Conservation (phyloP, 306 rosid species). For the Biancaea sappan region DNA sequence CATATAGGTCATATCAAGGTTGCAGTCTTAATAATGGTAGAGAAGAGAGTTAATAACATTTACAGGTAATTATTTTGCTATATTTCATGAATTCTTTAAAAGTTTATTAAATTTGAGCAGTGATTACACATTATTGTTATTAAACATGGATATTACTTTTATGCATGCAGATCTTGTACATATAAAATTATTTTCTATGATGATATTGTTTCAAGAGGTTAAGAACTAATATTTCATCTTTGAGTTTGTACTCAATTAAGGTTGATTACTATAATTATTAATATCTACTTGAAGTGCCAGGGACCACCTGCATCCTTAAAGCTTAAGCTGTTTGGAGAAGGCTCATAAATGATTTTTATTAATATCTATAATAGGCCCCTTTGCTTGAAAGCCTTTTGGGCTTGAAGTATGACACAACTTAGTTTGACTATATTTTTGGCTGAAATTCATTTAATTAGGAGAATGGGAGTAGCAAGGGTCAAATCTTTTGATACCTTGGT, state of each 20-base stretch:
- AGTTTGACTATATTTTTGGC: background rate
- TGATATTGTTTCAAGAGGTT: slow-evolving; percentile 8
- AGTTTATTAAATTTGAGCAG: slow-evolving; percentile 12
- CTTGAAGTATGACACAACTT: background rate
- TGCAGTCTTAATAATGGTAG: slow-evolving; percentile 25
- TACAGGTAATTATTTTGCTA: slow-evolving; percentile 16
- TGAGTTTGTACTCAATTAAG: background rate
- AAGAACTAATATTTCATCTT: background rate
- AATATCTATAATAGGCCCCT: background rate
- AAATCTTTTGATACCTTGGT: background rate
- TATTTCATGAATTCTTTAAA: background rate
- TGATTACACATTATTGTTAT: slow-evolving; percentile 11
- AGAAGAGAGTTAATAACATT: slow-evolving; percentile 36
- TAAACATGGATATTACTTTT: background rate
- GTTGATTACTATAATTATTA: background rate
- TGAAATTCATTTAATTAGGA: background rate
- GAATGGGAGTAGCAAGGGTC: background rate
- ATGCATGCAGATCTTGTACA: background rate
- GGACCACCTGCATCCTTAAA: background rate
- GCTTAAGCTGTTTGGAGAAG: background rate
- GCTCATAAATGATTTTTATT: background rate
- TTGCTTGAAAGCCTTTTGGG: background rate
- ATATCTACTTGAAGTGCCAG: background rate
- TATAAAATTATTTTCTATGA: background rate
- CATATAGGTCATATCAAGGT: slow-evolving; percentile 27